Evolutionary conservation across 768 basidiomycete species (phyloP), one percentile per base, ranked within the genome.

Genomic region (Termitomyces sp.): DNA sequence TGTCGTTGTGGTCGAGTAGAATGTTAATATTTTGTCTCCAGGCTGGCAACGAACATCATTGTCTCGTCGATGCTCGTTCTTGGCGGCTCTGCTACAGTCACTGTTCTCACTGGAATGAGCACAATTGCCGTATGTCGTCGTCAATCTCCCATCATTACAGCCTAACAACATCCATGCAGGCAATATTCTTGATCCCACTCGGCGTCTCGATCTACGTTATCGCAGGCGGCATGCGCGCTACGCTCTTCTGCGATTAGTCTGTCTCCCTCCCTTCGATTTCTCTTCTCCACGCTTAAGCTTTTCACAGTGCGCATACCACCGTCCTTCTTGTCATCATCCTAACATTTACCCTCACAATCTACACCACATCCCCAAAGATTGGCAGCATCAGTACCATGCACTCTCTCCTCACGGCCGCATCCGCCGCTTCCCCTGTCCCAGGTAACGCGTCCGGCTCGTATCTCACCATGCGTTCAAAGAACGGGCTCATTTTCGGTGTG

Each of bases 361-460:
- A 95, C 65, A 84, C 84, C 0, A 89, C 90, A 0, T 85, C 81
- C 34, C 70, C 75, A 43, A 85, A 88, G 66, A 93, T 98, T 47
- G 95, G 94, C 19, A 87, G 84, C 37, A 84, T 87, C 41, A 58
- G 66, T 1, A 78, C 75, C 54, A 96, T 98, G 90, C 86, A 93
- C 66, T 79, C 83, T 2, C 78, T 96, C 8, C 82, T 98, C 15
- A 67, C 79, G 15, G 70, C 74, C 14, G 88, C 79, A 0, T 72
- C 90, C 0, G 66, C 59, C 2, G 49, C 64, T 2, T 63, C 69
- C 12, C 94, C 94, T 0, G 84, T 98, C 6, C 54, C 73, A 0
- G 93, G 91, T 5, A 98, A 98, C 65, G 89, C 88, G 0, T 77
- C 84, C 12, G 95, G 94, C 6, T 88, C 86, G 4, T 97, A 96